These are phyloP conservation scores for Candida ovalis DNA, from an alignment of 805 yeast species.

Conservation along the genomic window DNA sequence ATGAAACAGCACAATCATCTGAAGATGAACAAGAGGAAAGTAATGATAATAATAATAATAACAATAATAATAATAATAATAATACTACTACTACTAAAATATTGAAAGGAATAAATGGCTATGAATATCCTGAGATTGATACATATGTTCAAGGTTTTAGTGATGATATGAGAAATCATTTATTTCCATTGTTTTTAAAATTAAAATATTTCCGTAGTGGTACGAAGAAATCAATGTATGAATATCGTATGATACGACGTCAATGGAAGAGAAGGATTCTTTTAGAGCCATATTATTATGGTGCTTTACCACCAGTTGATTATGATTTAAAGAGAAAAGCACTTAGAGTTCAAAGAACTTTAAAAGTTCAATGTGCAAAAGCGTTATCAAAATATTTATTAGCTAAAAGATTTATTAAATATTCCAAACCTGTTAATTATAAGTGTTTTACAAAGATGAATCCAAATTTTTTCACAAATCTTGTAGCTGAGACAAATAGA, in stretches of 20 bases:
- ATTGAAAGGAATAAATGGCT: no score
- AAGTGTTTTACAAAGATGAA: conserved; percentile 13
- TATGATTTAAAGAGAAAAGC: neutral
- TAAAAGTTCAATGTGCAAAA: no score
- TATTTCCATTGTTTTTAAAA: no score
- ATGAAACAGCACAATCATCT: no score
- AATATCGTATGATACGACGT: no score
- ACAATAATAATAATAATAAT: neutral
- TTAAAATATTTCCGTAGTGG: no score
- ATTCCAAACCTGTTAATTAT: neutral
- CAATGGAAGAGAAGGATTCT: neutral
- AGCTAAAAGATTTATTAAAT: neutral
- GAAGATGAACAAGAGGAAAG: neutral
- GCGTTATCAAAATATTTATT: neutral
- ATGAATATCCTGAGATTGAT: no score
- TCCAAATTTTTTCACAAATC: conserved; percentile 16
- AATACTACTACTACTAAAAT: no score
- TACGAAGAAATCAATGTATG: no score
- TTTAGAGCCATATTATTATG: neutral
- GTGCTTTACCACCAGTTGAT: neutral
- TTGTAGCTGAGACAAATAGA: conserved; percentile 10
- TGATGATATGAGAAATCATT: no score
- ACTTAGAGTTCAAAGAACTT: neutral
- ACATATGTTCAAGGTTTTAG: neutral
- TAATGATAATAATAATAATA: neutral